Percentiles rank a stretch among this genome's conserved stretches.
These are phyloP conservation scores for Datura wrightii DNA, from an alignment of 257 asterid species.

Conservation along the genomic window DNA sequence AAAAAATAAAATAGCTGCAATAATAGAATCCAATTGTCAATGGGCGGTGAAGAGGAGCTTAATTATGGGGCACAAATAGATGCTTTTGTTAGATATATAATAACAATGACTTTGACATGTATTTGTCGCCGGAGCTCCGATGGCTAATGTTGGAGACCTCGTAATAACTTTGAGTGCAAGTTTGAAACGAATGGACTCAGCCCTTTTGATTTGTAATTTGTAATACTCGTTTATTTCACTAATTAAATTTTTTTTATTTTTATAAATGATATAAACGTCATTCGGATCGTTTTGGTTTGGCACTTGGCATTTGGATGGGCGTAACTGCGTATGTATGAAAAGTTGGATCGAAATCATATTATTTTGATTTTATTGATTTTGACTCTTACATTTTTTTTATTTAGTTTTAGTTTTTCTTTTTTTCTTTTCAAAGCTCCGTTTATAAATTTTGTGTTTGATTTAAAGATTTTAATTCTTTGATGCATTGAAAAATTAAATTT, in stretches of 20 bases:
- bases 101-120: background rate
- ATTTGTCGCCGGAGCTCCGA: constrained; percentile 2
- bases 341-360: too few species aligned
- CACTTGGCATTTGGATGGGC: too few species aligned
- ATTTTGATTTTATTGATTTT: too few species aligned
- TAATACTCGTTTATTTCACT: background rate
- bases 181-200: background rate
- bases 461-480: too few species aligned
- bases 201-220: background rate
- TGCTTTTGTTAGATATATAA: background rate
- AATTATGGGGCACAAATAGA: background rate
- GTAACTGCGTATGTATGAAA: too few species aligned
- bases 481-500: too few species aligned
- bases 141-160: background rate
- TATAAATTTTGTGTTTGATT: too few species aligned
- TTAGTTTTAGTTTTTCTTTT: too few species aligned
- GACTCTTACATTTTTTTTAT: too few species aligned
- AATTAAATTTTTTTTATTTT: background rate
- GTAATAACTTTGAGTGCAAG: background rate
- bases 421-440: too few species aligned
- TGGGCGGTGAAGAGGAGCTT: background rate
- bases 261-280: too few species aligned
- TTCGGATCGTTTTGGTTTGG: too few species aligned
- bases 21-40: background rate
- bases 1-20: background rate